Evolutionary conservation across 495 filamentous ascomycete genomes (phyloP).

Genomic region (Penicillium dipodomyicola): DNA sequence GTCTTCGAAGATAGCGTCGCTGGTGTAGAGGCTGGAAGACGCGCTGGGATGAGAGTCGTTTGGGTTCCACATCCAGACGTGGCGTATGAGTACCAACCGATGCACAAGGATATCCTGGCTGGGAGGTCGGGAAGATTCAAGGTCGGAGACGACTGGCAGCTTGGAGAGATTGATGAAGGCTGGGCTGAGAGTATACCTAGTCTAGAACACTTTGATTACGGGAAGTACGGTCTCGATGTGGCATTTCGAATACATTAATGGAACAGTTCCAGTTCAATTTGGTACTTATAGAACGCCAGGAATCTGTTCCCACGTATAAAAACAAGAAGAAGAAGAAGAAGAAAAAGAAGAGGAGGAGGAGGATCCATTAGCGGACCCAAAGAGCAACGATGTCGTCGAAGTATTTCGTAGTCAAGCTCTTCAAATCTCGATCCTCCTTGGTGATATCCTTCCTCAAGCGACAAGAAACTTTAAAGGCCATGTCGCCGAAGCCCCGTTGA

Average conservation of each 20-base stretch:
- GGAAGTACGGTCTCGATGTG: slow-evolving; percentile 16
- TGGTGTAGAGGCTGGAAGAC: slow-evolving; percentile 43
- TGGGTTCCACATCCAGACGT: slow-evolving; percentile 43
- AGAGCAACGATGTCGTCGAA: not conserved
- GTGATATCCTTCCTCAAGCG: not conserved
- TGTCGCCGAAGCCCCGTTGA: too few species aligned
- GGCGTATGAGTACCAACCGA: slow-evolving; percentile 24
- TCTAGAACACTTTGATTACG: slow-evolving; percentile 33
- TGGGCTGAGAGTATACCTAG: slow-evolving; percentile 35
- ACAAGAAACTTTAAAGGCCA: slow-evolving; percentile 3
- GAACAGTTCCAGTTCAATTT: not conserved
- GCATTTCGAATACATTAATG: not conserved
- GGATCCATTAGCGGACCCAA: not conserved
- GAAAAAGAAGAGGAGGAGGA: not conserved
- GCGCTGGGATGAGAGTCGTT: slow-evolving; percentile 45
- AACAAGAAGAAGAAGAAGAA: not conserved
- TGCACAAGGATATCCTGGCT: slow-evolving; percentile 31
- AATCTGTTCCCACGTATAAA: too few species aligned
- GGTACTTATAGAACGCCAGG: too few species aligned
- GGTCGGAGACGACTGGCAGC: slow-evolving; percentile 24
- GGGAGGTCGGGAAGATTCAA: slow-evolving; percentile 28
- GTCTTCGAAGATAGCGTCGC: slow-evolving; percentile 46
- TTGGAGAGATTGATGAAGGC: slow-evolving; percentile 34
- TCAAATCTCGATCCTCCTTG: not conserved
- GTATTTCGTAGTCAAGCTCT: not conserved